Base-by-base conservation (phyloP, 2,329 filamentous ascomycete genomes). In the Stagonosporopsis tanaceti region DNA sequence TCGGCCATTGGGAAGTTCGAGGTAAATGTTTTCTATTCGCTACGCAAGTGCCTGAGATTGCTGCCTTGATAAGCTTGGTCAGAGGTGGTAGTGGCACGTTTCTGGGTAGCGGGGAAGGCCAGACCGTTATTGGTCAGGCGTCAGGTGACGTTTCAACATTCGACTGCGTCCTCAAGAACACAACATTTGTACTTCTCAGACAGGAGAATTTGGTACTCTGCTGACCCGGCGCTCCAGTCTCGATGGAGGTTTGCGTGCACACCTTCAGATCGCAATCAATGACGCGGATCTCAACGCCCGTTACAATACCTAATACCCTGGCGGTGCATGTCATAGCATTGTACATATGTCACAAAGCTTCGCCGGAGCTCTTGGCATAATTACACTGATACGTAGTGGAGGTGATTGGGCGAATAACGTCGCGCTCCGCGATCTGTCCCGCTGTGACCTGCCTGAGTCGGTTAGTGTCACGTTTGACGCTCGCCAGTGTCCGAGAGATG, bases 111-210 rank as follows among this genome's bases (percentile, higher is more conserved):
- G 64, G 58, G 58, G 47, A 56, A 50, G 53, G 54, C 62, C 60
- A 63, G 47, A 53, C 64, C 53, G 27, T 25, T 54, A 62, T 50
- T 32, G 64, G 62, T 4, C 59, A 64, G 64, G 62, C 53, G 61
- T 42, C 39, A 39, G 34, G 50, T 28, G 25, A 32, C 50, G 28
- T 17, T 38, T 34, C 32, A 11, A 27, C 34, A 24, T 6, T 45
- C 34, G 12, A 46, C 9, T 40, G 25, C 20, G 3, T 38, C 27
- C 2, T 15, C n/a, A 28, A 32, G 30, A 37, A 47, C 20, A 2
- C 7, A 27, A 17, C 6, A 25, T 24, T 22, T 3, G 17, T 15
- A 0, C 9, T n/a, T 35, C 8, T 6, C 15, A 5, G 12, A 32
- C 15, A 12, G 3, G 9, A 17, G 12, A 15, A 30, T 2, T 9